Evolutionary conservation across 768 basidiomycete genomes (phyloP), one percentile per base, ranked within the genome.

Genomic region (Kwoniella europaea): DNA sequence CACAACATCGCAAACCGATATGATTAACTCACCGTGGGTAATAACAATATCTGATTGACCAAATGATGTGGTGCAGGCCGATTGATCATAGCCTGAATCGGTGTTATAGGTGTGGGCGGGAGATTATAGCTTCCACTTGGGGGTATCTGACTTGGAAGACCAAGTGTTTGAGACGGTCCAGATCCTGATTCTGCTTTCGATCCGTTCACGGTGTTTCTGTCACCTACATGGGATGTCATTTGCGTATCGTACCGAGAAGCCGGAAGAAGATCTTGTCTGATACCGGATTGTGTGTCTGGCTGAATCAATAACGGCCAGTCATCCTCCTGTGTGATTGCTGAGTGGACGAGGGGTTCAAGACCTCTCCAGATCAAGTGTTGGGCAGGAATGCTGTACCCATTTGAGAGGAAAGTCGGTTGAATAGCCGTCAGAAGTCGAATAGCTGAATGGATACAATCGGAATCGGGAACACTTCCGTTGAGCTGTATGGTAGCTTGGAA

Each of bases 401-500:
- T 12, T 6, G 61, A 60, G 0, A 18, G 79, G 29, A 85, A 85
- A 79, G 20, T 87, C 69, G 71, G 88, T 74, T 18, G 87, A 82
- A 43, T 84, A 74, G 86, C 75, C 1, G 81, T 68, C 4, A 88
- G 71, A 1, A 89, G 77, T 74, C 88, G 89, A 72, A 88, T 88
- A 0, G 91, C 89, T 0, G 85, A 84, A 73, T 90, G 89, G 3
- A 93, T 76, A n/a, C 90, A 87, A 4, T 88, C 86, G 58, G 87
- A 84, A 73, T 90, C 91, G 1, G 87, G 82, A 27, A 86, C 85
- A 2, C 86, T 88, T 16, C 91, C 92, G 67, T 92, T 93, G 63
- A 89, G 74, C 9, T 86, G 78, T 7, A 94, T 86, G 0, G 88
- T 74, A 3, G 88, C 87, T 79, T 94, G 91, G 76, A 92, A 95